Evolutionary conservation across 306 rosid species (phyloP), one percentile per base, ranked within the genome.

Genomic region (Malus fusca): DNA sequence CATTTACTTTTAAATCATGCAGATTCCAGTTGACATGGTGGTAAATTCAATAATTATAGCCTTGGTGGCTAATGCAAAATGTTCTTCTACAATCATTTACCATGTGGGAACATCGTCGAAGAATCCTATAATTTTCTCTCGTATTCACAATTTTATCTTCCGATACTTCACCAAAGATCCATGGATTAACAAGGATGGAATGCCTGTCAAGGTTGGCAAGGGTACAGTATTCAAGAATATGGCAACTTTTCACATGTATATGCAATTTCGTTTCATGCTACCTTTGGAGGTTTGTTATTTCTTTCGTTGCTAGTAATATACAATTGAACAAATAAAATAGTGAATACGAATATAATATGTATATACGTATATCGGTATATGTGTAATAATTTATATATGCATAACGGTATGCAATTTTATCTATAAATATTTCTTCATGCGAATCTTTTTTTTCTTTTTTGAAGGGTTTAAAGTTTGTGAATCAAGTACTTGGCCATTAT

Each of bases 11-110:
- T 25, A 58, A 58, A 58, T 22, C 67, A 56, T 61, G 75, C 71
- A 87, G 90, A 79, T 84, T 56, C 93, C 90, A 2, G 93, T 76
- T 37, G 93, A 89, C 31, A 51, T 86, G 85, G 84, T 85, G 42
- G 74, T 77, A 48, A 87, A 85, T 63, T 74, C 86, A 72, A 76
- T 87, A 51, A 66, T 85, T 19, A 25, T 80, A 26, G 76, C 90
- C 13, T 85, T 81, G 51, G 80, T 51, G 8, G 62, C 60, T 30
- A 74, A 62, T 70, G 82, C 82, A n/a, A 68, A 79, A 42, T 44
- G 85, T 35, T 19, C 64, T 52, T 18, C 44, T 0, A 9, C 66
- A 6, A 75, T 60, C 35, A 81, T 86, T 75, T 86, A 81, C 56
- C 90, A 88, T 42, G 56, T 88, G 44, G 75, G 87, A 21, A 82